phyloP scores from a whole-genome alignment of 2,329 filamentous ascomycete species.

The Trichoderma hamatum region DNA sequence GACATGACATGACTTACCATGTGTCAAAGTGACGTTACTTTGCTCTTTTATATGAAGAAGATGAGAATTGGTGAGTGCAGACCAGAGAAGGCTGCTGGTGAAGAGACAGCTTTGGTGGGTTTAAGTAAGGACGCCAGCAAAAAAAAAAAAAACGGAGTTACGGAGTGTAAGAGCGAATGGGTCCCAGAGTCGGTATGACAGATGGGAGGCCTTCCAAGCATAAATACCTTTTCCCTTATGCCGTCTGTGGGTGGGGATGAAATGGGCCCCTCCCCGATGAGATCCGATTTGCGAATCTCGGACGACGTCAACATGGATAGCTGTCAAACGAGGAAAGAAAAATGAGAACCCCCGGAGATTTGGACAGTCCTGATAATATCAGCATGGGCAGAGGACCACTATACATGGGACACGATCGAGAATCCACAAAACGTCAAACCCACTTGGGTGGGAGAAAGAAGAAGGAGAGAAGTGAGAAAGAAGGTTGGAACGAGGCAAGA shows the following conservation, averaged over 20 bases:
- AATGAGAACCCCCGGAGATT: background rate
- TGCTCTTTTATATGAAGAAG: background rate
- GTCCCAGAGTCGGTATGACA: background rate
- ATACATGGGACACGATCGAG: background rate
- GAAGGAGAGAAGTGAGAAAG: background rate
- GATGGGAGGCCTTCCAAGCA: constrained; percentile 10
- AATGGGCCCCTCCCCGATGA: background rate
- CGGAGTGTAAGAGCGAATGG: background rate
- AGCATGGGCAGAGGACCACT: background rate
- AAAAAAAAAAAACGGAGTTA: background rate
- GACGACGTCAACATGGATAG: constrained; percentile 4
- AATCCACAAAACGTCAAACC: background rate
- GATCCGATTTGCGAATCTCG: constrained; percentile 18
- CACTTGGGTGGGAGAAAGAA: background rate
- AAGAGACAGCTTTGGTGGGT: background rate
- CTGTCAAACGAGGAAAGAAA: background rate
- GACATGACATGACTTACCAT: background rate
- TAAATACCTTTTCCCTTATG: background rate
- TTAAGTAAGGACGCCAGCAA: background rate
- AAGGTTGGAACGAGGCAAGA: background rate
- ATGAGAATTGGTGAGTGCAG: background rate
- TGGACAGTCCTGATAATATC: background rate
- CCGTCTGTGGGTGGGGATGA: background rate
- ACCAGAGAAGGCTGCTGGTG: background rate
- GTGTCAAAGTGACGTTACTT: background rate